Evolutionary conservation across 2,329 filamentous ascomycete genomes (phyloP), one percentile per base, ranked within the genome.

Genomic region (Cladosporium sp.): DNA sequence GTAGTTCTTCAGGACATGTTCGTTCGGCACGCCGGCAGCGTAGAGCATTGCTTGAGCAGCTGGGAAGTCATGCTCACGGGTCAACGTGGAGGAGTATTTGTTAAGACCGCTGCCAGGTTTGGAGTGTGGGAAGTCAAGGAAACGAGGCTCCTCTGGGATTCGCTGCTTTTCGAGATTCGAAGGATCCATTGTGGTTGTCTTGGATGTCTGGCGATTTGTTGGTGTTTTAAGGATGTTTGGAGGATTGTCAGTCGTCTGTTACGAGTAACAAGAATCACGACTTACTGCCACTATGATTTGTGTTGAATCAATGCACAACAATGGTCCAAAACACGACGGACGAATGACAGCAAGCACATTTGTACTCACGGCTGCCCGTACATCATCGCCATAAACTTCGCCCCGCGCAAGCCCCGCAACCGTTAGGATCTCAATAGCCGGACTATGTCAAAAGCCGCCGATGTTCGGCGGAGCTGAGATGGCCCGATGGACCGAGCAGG

Each of bases 11-110:
- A 97, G 96, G 69, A 87, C 85, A 58, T 94, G 81, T 67, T 85
- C 82, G 70, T 91, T 84, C 1, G 92, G 90, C 36, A 97, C 89
- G 22, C 93, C 93, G 8, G 93, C 92, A 14, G 89, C 92, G 75
- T 96, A 97, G 20, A 97, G 83, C 93, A 97, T 97, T 42, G 93
- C 90, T 83, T 96, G 90, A 49, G 93, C 92, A 28, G 90, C 93
- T 0, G 93, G 92, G 68, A 90, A 96, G 74, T 96, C 91, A 86
- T 96, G 90, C 58, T 83, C 89, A 59, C 84, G 85, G 11, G 93
- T 97, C 61, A 97, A 77, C 45, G 84, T 87, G 17, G 90, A 85
- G 4, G 92, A 96, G 83, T 90, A 96, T 61, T 89, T 86, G 76
- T 97, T 97, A 64, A 97, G 78, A 19, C 81, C 81, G n/a, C 78